Evolutionary conservation across 2,329 filamentous ascomycete genomes (phyloP), one percentile per base, ranked within the genome.

Genomic region (Epichloe brachyelytri): DNA sequence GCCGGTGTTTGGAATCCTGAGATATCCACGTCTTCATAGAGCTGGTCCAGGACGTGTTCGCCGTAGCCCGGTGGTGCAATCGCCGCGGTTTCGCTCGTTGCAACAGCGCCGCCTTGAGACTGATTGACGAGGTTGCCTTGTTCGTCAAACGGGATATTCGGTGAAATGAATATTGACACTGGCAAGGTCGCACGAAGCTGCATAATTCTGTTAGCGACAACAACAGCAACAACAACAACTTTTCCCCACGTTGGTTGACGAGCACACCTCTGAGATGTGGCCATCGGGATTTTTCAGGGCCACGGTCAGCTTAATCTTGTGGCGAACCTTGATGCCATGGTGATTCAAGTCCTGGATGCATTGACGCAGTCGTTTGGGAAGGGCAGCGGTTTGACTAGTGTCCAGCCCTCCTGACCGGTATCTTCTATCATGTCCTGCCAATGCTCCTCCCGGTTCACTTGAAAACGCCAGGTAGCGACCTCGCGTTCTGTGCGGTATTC

Each of bases 271-370:
- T 51, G 90, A 96, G 51, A 90, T 78, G 63, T 97, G 93, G 0
- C 90, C 91, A 64, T 98, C 93, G 0, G 93, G 91, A 60, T 98
- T 97, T 67, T 89, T 85, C 39, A 98, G 78, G 45, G 91, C 88
- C 54, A 97, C 84, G 47, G 88, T 88, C 62, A 97, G 78, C 71
- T 91, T 91, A 58, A 97, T 77, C 70, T 95, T 95, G 68, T 98
- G 93, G 51, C 88, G 79, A 49, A 97, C 79, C 67, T 93, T 95
- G 70, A 98, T 94, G 48, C 88, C 87, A 59, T 88, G 83, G 20
- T 85, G 83, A 60, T 95, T 88, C 44, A 93, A 83, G 61, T 95
- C 90, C 66, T 98, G 93, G 48, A 95, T 73, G 69, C 91, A 96
- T 57, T 81, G 79, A 58, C 83, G 83, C 55, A 98, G 71, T 51